Evolutionary conservation across 2,329 filamentous ascomycete species (phyloP), one percentile per base, ranked within the genome.

Genomic region (Nakataea oryzae): DNA sequence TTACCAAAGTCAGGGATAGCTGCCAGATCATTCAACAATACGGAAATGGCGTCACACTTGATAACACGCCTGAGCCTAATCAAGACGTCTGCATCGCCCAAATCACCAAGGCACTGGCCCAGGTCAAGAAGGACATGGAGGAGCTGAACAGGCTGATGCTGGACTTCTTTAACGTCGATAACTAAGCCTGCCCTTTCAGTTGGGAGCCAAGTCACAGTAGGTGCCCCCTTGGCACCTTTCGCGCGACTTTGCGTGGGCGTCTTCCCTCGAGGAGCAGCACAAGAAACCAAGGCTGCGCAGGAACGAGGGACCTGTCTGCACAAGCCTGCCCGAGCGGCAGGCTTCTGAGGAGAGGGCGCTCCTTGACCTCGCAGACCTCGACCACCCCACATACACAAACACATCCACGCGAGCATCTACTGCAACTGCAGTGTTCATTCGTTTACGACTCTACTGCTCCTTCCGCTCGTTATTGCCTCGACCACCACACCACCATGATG

Each of bases 1-100:
- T 97, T 62, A 88, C 84, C 70, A 96, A 96, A 74, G 89, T 99
- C 69, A 90, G 91, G 74, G 92, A 97, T 71, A 88, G 86, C 65
- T 99, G 95, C 78, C 93, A 97, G 77, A 92, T 96, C 80, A 97
- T 99, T 70, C 93, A 99, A 75, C 89, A 96, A 71, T 96, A 87
- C 73, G 93, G 93, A 67, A 89, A 89, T 70, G 81, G 84, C 69
- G 91, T 93, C 75, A 92, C 93, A 68, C 84, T 90, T 64, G 87
- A 89, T 56, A 92, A 92, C 55, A 81, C 79, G 7, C 77, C 80
- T 62, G 86, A 91, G 71, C 77, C 79, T 2, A 86, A 96, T 69
- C 80, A 87, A 64, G 78, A 86, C 3, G 77, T 85, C 59, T 91
- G 88, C 69, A 79, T 97, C 47, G 75, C 82, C 65, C 85, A 84